phyloP scores from a whole-genome alignment of 805 yeast species.

The Maudiozyma bulderi region DNA sequence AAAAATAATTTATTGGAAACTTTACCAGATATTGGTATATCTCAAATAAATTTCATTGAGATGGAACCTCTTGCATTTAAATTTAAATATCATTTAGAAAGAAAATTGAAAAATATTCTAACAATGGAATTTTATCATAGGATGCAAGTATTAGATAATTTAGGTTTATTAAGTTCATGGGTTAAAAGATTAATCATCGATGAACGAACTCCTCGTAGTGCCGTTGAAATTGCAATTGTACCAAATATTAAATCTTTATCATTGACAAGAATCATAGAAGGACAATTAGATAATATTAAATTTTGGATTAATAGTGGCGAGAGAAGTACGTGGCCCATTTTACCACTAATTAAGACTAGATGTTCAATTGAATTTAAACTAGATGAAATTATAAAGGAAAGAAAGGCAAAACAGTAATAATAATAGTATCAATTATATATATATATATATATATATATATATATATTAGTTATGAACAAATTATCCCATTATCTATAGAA shows the following conservation, averaged over 20 bases:
- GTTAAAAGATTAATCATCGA: slow-evolving; percentile 74
- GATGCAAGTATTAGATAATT: slow-evolving; percentile 64
- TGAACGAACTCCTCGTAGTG: slow-evolving; percentile 72
- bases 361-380: slow-evolving; percentile 84
- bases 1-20: slow-evolving; percentile 12
- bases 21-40: slow-evolving; percentile 16
- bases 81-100: slow-evolving; percentile 27
- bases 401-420: slow-evolving; percentile 13
- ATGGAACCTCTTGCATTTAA: slow-evolving; percentile 30
- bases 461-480: background rate
- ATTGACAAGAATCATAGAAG: slow-evolving; percentile 69
- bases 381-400: slow-evolving; percentile 52
- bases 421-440: background rate
- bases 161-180: slow-evolving; percentile 63
- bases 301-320: slow-evolving; percentile 91
- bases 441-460: background rate
- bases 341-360: slow-evolving; percentile 76
- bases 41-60: slow-evolving; percentile 26
- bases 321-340: slow-evolving; percentile 83
- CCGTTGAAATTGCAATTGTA: slow-evolving; percentile 81
- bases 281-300: slow-evolving; percentile 67
- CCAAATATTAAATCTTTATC: slow-evolving; percentile 72
- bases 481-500: slow-evolving; percentile 29
- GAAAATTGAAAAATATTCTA: slow-evolving; percentile 43
- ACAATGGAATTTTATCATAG: slow-evolving; percentile 81